A percentile compares a stretch with the other conserved stretches of the same genome.
Evolutionary conservation across 2,329 filamentous ascomycete genomes (phyloP).

Genomic region (Diaporthe eres): DNA sequence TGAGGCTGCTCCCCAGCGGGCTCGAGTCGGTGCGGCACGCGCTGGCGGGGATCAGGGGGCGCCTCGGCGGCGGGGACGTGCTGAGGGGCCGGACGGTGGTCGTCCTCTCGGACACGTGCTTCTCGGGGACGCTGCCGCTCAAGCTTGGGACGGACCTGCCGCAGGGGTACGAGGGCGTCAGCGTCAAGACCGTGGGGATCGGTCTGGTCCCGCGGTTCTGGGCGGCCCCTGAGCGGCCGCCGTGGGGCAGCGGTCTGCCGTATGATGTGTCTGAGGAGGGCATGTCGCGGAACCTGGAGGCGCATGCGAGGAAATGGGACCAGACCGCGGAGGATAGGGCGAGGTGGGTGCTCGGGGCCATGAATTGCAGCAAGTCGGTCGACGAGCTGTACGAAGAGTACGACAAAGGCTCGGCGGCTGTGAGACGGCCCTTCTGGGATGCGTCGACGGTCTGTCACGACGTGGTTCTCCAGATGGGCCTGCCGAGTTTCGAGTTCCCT

Average conservation of each 20-base stretch:
- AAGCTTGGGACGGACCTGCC: conserved; percentile 21
- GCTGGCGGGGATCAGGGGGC: background rate
- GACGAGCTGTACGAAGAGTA: conserved; percentile 25
- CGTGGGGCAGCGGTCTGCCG: conserved; percentile 23
- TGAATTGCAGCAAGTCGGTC: conserved; percentile 29
- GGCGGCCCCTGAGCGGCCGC: conserved; percentile 31
- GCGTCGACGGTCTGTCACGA: conserved; percentile 33
- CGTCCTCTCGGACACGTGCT: conserved; percentile 1
- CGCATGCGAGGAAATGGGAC: conserved; percentile 18
- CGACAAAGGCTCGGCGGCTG: background rate
- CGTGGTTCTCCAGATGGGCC: conserved; percentile 37
- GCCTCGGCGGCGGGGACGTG: background rate
- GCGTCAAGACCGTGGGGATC: conserved; percentile 1
- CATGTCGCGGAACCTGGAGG: background rate
- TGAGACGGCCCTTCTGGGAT: conserved; percentile 19
- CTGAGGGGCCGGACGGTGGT: conserved; percentile 6
- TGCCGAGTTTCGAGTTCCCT: conserved; percentile 34
- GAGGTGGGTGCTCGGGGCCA: conserved; percentile 24
- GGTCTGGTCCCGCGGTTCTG: conserved; percentile 28
- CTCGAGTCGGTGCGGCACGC: conserved; percentile 32
- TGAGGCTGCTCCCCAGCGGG: conserved; percentile 33
- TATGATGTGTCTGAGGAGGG: conserved; percentile 33
- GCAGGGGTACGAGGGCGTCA: background rate
- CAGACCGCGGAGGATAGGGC: conserved; percentile 25
- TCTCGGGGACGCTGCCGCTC: conserved; percentile 5